Evolutionary conservation across 1,284 basidiomycete genomes (phyloP).

Genomic region (Pascua guehoae): DNA sequence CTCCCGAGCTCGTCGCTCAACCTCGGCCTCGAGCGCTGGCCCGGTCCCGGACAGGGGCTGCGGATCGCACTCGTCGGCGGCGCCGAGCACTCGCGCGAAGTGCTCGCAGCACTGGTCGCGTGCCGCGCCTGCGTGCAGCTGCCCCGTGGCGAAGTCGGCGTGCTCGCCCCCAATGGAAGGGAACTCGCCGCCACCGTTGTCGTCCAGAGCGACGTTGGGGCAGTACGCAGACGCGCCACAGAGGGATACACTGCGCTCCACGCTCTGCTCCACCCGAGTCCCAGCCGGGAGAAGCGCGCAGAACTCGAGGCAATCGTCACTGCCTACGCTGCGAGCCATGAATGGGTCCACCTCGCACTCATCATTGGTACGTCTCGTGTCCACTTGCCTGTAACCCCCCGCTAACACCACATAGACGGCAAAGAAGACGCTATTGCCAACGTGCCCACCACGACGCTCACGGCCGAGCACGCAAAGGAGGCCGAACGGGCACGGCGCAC

Average conservation of each 20-base stretch:
- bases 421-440: too few relatives aligned
- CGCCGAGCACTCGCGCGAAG: conserved; percentile 21
- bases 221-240: conserved; percentile 15
- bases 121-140: conserved; percentile 32
- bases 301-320: conserved; percentile 26
- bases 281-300: conserved; percentile 9
- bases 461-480: not conserved
- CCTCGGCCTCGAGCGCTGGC: conserved; percentile 29
- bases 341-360: conserved; percentile 32
- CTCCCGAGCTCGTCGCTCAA: conserved; percentile 39
- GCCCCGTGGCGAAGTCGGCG: conserved; percentile 24
- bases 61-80: conserved; percentile 28
- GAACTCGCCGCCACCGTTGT: conserved; percentile 23
- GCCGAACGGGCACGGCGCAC: not conserved
- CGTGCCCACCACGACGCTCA: not conserved
- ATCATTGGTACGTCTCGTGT: conserved; percentile 12
- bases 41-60: conserved; percentile 9
- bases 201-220: conserved; percentile 17
- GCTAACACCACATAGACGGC: too few relatives aligned
- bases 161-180: conserved; percentile 20
- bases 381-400: not conserved
- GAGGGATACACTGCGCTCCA: conserved; percentile 28
- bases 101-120: conserved; percentile 23
- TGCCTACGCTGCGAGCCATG: conserved; percentile 16
- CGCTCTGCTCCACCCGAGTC: conserved; percentile 26